Evolutionary conservation across 345 rosid species (phyloP).

Genomic region (Gossypium stocksii): DNA sequence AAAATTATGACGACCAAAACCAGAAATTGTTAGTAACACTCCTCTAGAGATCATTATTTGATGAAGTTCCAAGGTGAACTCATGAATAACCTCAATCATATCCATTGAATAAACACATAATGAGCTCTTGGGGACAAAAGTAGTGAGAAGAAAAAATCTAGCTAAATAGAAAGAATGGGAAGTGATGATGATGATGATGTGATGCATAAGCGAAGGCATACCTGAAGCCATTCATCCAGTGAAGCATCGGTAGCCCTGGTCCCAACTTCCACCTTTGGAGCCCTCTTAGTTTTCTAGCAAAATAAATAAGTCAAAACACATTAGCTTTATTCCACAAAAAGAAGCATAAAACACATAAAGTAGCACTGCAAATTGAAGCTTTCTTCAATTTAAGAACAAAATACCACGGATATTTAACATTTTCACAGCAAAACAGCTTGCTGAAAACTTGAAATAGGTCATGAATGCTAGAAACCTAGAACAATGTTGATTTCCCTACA

Average conservation of each 20-base stretch:
- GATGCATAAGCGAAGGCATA: constrained; percentile 8
- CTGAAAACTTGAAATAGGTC: background rate
- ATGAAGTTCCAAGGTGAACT: background rate
- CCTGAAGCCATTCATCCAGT: constrained; percentile 96
- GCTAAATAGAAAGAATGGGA: background rate
- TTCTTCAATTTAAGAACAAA: background rate
- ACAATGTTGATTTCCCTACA: background rate
- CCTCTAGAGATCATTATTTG: background rate
- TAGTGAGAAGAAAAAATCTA: background rate
- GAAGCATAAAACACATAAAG: background rate
- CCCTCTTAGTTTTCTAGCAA: constrained; percentile 71
- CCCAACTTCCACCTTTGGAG: constrained; percentile 88
- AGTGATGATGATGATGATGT: background rate
- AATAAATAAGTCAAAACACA: constrained; percentile 5
- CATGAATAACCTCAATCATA: background rate
- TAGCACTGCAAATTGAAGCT: background rate
- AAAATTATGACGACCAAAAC: background rate
- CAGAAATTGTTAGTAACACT: background rate
- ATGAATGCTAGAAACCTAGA: background rate
- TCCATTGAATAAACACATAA: background rate
- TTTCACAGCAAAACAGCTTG: background rate
- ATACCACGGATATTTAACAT: background rate
- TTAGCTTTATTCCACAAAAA: constrained; percentile 2
- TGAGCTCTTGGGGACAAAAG: background rate
- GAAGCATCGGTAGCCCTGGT: constrained; percentile 65